Evolutionary conservation across 176 grass and related monocot genomes (phyloP), one percentile per base, ranked within the genome.

Genomic region (Elymus sibiricus): DNA sequence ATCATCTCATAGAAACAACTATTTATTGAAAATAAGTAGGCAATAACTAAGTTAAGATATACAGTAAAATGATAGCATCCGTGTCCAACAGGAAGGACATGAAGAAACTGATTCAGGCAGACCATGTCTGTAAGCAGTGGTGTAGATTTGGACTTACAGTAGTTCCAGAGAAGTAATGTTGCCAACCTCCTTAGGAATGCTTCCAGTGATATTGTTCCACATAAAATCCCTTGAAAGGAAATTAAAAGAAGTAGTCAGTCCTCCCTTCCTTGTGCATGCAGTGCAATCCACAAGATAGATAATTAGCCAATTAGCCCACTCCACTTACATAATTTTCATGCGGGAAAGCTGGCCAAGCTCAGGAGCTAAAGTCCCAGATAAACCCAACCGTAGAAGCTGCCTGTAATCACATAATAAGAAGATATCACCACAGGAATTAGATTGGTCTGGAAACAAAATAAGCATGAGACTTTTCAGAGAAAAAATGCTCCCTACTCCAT

Each of bases 311-410:
- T 64, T 13, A 79, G 89, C 49, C 4, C 7, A 83, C 24, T 79
- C 4, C 9, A 89, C 95, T 94, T 83, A 98, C 96, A 98, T 89
- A 80, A 98, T 98, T 87, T 74, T 2, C 96, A 98, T 92, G 40
- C 88, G 68, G 84, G 90, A 86, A 46, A 98, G 84, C 39, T 40
- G 86, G 65, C 96, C 96, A 90, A 98, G 86, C 73, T 93, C 91
- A 88, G 96, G 91, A 87, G 96, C 40, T 85, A 98, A 93, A 64
- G 79, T 92, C 86, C 95, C 93, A 70, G 87, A 90, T 63, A 98
- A 83, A 86, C 90, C 91, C 80, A 90, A 87, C 76, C 10, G 80
- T 75, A 98, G 34, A 84, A 98, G 95, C 60, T 98, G 95, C 77
- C 95, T 98, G 92, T 40, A 88, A 87, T 59, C 81, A 82, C 76